phyloP scores from a whole-genome alignment of 352 stramenopile genomes.

The Thalassiosira exigua region DNA sequence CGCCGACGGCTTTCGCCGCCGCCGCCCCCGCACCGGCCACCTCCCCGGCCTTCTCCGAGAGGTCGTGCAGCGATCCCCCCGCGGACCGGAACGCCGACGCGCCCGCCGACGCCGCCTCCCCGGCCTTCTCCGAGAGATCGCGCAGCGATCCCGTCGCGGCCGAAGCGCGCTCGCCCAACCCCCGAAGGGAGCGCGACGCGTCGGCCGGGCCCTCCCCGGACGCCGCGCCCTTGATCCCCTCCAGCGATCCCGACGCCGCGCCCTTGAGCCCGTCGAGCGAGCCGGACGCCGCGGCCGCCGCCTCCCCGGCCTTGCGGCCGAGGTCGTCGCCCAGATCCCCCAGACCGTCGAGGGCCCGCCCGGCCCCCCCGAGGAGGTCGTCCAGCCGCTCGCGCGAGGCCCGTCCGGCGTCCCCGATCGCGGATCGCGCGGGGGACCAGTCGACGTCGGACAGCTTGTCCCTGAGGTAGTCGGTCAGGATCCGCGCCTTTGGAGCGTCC shows the following conservation, averaged over 20 bases:
- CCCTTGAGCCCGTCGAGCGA: too few species aligned
- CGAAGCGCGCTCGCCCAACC: not conserved
- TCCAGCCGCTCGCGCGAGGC: not conserved
- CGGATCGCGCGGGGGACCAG: not conserved
- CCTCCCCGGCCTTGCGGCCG: not conserved
- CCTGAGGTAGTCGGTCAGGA: slow-evolving; percentile 22
- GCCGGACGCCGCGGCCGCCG: not conserved
- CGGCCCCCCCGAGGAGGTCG: not conserved
- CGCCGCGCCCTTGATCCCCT: not conserved
- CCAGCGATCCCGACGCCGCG: too few species aligned
- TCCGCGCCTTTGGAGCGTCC: slow-evolving; percentile 1
- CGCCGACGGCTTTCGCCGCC: slow-evolving; percentile 10
- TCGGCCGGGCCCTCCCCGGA: not conserved
- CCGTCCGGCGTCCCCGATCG: not conserved
- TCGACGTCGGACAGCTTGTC: slow-evolving; percentile 12
- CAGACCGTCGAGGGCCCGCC: too few species aligned
- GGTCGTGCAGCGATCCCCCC: not conserved
- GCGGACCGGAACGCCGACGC: slow-evolving; percentile 5
- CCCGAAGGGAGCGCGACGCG: slow-evolving; percentile 13
- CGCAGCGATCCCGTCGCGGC: slow-evolving; percentile 14
- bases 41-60: slow-evolving; percentile 7
- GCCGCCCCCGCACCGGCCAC: slow-evolving; percentile 11
- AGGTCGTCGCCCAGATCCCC: too few species aligned
- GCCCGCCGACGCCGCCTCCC: slow-evolving; percentile 4
- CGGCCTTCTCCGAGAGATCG: slow-evolving; percentile 14